Base-by-base conservation (phyloP, 106 monocot species). In the Dendrobium huoshanense region DNA sequence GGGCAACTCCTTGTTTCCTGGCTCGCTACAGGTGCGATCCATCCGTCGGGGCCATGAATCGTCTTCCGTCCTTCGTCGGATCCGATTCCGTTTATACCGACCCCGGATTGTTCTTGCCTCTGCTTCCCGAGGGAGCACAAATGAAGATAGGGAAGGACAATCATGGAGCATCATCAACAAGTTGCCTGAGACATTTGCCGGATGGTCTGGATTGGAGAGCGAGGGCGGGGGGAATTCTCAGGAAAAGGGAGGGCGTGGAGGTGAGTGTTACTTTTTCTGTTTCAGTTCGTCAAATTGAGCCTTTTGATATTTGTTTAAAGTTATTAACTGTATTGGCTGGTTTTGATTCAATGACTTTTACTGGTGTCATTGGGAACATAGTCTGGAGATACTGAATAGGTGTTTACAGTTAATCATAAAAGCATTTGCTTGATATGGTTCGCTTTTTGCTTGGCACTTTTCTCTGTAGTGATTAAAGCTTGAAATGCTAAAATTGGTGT, bases 211-310 rank as follows among this genome's bases (percentile, higher is more conserved):
- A 9, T 11, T 70, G n/a, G 81, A 72, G 13, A 17, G 47, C 22
- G 78, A 64, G 4, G 73, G 49, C 1, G 78, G 16, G 67, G 73
- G 81, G 43, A 73, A 78, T 54, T 45, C 72, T 27, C 25, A 59
- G 81, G 77, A 49, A n/a, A 78, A 70, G 65, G 80, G 78, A 56
- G 78, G 74, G n/a, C 55, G 73, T 78, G 81, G 81, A 85, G 85
- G 85, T 85, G 78, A 78, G 81, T 67, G 68, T 47, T 44, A 15
- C 45, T 27, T 27, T 76, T 24, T 61, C 11, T 76, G 76, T 76
- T 49, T 51, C 9, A 25, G 20, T 51, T 51, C 13, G 13, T 51
- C 13, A 13, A 51, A 51, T 51, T 51, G 51, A 13, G 51, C 13
- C 51, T 51, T 51, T 51, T 51, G 51, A 51, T 51, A 51, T 11